Percentiles rank a stretch among this genome's conserved stretches.
Evolutionary conservation across 1,284 basidiomycete species (phyloP).

Genomic region (Heliocybe sulcata): DNA sequence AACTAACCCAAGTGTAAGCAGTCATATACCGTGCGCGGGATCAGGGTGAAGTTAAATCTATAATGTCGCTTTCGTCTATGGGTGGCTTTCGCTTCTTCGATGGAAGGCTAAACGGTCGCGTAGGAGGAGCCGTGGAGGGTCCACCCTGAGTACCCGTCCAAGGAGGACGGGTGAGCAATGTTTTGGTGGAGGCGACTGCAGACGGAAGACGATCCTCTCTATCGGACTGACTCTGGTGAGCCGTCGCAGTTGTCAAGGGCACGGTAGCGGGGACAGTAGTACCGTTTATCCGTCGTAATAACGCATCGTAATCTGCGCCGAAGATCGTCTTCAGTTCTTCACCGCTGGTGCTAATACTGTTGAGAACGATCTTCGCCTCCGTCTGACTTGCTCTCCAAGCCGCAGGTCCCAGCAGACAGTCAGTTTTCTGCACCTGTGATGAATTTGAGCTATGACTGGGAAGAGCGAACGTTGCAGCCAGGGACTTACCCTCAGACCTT

Average conservation of each 20-base stretch:
- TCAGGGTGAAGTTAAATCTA: not conserved
- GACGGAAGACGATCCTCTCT: not conserved
- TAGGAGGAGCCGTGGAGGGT: not conserved
- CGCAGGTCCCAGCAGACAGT: not conserved
- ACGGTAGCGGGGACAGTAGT: not conserved
- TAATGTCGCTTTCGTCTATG: not conserved
- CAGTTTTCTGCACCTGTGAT: not conserved
- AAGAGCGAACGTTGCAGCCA: not conserved
- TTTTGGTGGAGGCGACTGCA: too few species aligned
- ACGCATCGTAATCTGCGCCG: not conserved
- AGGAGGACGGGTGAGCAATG: not conserved
- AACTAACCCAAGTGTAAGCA: too few species aligned
- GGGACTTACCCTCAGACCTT: not conserved
- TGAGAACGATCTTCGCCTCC: not conserved
- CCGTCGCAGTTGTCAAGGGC: not conserved
- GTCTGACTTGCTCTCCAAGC: not conserved
- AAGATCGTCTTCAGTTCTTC: not conserved
- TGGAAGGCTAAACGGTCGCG: not conserved
- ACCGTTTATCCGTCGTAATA: not conserved
- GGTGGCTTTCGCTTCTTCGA: not conserved
- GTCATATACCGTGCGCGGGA: too few species aligned
- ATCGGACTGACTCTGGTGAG: not conserved
- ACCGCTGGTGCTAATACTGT: not conserved
- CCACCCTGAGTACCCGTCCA: not conserved
- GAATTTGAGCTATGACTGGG: not conserved